Evolutionary conservation across 1,139 yeast genomes (phyloP).

Genomic region (Saccharomyces hybrid): DNA sequence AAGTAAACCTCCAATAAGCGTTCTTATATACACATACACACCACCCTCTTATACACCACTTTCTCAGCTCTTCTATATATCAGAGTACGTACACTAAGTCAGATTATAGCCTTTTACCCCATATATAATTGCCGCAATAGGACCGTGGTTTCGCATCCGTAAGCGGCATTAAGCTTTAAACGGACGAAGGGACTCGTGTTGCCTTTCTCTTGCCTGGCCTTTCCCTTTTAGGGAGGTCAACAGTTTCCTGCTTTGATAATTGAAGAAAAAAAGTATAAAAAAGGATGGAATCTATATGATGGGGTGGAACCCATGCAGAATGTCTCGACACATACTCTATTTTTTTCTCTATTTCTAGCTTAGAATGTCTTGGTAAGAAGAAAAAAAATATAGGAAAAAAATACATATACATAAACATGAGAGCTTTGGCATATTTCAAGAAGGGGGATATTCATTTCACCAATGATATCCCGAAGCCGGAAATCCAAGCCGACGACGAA

Average conservation of each 20-base stretch:
- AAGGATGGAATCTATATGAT: not conserved
- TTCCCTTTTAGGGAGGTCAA: not conserved
- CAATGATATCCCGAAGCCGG: constrained; percentile 34
- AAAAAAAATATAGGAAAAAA: not conserved
- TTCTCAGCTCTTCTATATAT: not conserved
- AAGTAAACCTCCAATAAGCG: too few species aligned
- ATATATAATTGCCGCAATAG: too few species aligned
- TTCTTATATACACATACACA: too few species aligned
- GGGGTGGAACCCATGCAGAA: not conserved
- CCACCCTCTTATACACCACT: not conserved
- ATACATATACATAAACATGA: constrained; percentile 30
- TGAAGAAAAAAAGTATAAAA: too few species aligned
- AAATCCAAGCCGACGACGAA: constrained; percentile 34
- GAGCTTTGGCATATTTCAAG: constrained; percentile 41
- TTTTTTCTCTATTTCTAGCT: not conserved
- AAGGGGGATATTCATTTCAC: constrained; percentile 37
- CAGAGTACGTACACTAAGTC: not conserved
- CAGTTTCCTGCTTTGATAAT: not conserved
- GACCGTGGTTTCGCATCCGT: not conserved
- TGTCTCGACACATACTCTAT: not conserved
- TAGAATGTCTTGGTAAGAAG: not conserved
- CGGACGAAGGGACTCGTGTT: not conserved
- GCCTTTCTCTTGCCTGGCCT: not conserved
- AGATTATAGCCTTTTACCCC: not conserved
- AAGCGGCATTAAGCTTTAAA: not conserved